phyloP scores from a whole-genome alignment of 2,329 filamentous ascomycete species.

The Aspergillus fructus region DNA sequence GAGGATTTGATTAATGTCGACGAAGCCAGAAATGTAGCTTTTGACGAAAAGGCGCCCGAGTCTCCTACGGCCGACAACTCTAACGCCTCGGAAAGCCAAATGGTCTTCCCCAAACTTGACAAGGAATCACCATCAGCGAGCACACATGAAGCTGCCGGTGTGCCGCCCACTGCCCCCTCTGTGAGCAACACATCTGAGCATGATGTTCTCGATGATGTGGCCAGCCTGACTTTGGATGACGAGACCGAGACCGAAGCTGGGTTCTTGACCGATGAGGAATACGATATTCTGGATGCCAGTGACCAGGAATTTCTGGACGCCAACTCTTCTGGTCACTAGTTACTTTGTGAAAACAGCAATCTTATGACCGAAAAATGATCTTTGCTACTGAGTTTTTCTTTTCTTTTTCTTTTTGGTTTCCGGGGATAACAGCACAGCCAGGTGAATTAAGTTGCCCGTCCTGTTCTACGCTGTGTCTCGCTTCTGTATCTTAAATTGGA shows the following conservation, averaged over 20 bases:
- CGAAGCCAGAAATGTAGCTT: constrained; percentile 7
- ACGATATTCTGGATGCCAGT: constrained; percentile 92
- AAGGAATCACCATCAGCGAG: constrained; percentile 86
- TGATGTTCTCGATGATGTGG: constrained; percentile 54
- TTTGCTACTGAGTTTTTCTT: not conserved
- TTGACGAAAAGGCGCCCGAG: constrained; percentile 36
- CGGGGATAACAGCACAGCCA: not conserved
- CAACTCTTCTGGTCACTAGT: constrained; percentile 25
- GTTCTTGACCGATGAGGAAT: constrained; percentile 96
- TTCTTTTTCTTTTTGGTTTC: not conserved
- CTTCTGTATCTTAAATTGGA: constrained; percentile 9
- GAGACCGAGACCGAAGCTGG: constrained; percentile 57
- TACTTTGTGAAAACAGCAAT: not conserved
- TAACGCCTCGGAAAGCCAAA: constrained; percentile 58
- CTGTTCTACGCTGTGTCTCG: constrained; percentile 7
- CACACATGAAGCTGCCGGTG: constrained; percentile 59
- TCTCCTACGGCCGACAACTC: constrained; percentile 32
- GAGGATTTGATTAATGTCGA: constrained; percentile 18
- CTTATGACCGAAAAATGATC: constrained; percentile 1
- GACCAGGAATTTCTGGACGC: constrained; percentile 75
- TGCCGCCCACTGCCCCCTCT: constrained; percentile 33
- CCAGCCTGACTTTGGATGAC: constrained; percentile 55
- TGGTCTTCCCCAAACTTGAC: constrained; percentile 96
- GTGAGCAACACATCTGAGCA: constrained; percentile 51
- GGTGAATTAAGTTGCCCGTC: constrained; percentile 9